Evolutionary conservation across 352 stramenopile genomes (phyloP).

Genomic region (Blastocystis sp.): DNA sequence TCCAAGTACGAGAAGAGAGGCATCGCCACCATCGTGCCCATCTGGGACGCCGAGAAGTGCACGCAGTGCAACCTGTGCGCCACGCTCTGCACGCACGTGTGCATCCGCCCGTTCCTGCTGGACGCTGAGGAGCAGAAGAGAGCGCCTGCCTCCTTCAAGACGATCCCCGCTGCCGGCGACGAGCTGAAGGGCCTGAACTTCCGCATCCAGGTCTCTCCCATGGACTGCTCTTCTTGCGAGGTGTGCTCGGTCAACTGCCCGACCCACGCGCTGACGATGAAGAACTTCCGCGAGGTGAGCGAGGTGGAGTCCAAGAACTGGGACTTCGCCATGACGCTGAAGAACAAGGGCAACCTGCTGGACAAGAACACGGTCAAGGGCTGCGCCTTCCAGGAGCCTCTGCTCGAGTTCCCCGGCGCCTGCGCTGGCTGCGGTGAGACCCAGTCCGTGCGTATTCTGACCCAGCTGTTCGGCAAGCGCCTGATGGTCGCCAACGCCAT

Average conservation of each 20-base stretch:
- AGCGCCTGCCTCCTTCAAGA: slow-evolving; percentile 75
- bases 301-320: slow-evolving; percentile 74
- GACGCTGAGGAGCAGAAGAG: slow-evolving; percentile 74
- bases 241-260: slow-evolving; percentile 76
- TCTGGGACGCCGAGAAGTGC: slow-evolving; percentile 73
- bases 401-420: slow-evolving; percentile 76
- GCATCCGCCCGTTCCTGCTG: slow-evolving; percentile 76
- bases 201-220: slow-evolving; percentile 74
- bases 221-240: slow-evolving; percentile 76
- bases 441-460: slow-evolving; percentile 76
- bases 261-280: slow-evolving; percentile 75
- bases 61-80: slow-evolving; percentile 78
- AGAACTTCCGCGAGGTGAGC: slow-evolving; percentile 74
- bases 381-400: slow-evolving; percentile 75
- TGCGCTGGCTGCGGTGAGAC: slow-evolving; percentile 76
- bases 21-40: slow-evolving; percentile 73
- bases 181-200: slow-evolving; percentile 76
- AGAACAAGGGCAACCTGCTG: slow-evolving; percentile 74
- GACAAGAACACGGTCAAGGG: slow-evolving; percentile 75
- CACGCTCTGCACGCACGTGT: slow-evolving; percentile 75
- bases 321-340: slow-evolving; percentile 75
- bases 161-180: slow-evolving; percentile 72
- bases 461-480: slow-evolving; percentile 77
- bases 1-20: slow-evolving; percentile 75
- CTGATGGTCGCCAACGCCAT: slow-evolving; percentile 78